phyloP scores from a whole-genome alignment of 129 eudicot genomes.

The Helichrysum umbraculigerum region DNA sequence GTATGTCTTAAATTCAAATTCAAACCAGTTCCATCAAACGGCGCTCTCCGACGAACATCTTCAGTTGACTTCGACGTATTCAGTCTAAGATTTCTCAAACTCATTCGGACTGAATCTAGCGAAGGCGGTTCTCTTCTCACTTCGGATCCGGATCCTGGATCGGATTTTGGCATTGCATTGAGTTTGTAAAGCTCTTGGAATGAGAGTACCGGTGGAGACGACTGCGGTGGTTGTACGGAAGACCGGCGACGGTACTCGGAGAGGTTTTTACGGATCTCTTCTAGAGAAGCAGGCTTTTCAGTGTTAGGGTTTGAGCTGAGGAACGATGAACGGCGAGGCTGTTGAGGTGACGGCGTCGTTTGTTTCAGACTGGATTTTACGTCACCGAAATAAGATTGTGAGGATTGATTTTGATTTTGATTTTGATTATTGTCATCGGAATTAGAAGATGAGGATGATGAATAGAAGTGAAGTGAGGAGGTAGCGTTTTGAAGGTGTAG shows the following conservation, averaged over 20 bases:
- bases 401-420: slow-evolving; percentile 9
- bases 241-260: slow-evolving; percentile 44
- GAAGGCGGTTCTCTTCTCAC: not conserved
- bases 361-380: slow-evolving; percentile 44
- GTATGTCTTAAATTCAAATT: slow-evolving; percentile 28
- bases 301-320: slow-evolving; percentile 23
- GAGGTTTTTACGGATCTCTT: slow-evolving; percentile 47
- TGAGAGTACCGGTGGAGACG: slow-evolving; percentile 21
- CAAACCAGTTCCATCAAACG: slow-evolving; percentile 9
- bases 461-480: slow-evolving; percentile 23
- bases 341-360: slow-evolving; percentile 26
- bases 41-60: not conserved
- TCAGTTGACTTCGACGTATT: not conserved
- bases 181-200: slow-evolving; percentile 46
- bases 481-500: slow-evolving; percentile 10
- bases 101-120: slow-evolving; percentile 31
- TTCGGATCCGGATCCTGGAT: not conserved
- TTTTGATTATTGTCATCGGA: slow-evolving; percentile 26
- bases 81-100: slow-evolving; percentile 22
- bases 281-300: slow-evolving; percentile 17
- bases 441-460: slow-evolving; percentile 39
- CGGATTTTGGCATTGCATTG: slow-evolving; percentile 6
- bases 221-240: slow-evolving; percentile 27
- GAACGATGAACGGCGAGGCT: slow-evolving; percentile 21
- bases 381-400: slow-evolving; percentile 31